Base-by-base conservation (phyloP, 768 basidiomycete genomes). In the Leccinum subtestaceum region DNA sequence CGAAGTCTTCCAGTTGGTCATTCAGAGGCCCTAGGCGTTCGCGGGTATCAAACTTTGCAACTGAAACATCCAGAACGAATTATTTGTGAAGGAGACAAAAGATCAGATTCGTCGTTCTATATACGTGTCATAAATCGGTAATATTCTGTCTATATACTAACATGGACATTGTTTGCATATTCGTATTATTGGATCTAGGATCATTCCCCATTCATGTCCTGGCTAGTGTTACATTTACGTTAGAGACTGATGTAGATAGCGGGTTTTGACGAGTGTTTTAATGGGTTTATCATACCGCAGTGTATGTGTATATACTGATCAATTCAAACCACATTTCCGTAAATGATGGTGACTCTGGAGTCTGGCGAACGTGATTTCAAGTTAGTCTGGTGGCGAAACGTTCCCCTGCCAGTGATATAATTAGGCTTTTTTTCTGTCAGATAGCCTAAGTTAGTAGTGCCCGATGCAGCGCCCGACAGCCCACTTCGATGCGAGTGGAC, bases 1-100 rank as follows among this genome's bases (percentile, higher is more conserved):
- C 53, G 3, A 56, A 57, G 29, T 57, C 40, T 32, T 57, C 29
- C 2, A 57, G 40, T 45, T 56, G 56, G 38, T 31, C 19, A 12
- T 57, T 32, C 17, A 56, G 54, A 23, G 38, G 29, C 17, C 54
- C 53, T 32, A 27, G 53, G 40, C 38, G 12, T 25, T 57, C 29
- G 7, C 36, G 19, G 55, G 8, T 23, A 25, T 32, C 29, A 11
- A 31, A 17, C 43, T 23, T 19, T 19, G 40, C 31, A 11, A 17
- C 52, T 11, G 51, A 27, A 36, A 15, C 25, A 12, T 55, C n/a
- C 36, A 13, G 1, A n/a, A 27, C 6, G 27, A 17, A 29, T 40
- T 2, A 7, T 27, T 15, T 36, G 11, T 57, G 10, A 56, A 57
- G 53, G 32, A 27, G 32, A 31, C 17, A 32, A 43, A 10, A 3